phyloP scores from a whole-genome alignment of 2,329 filamentous ascomycete genomes.

The Hysterium pulicare region DNA sequence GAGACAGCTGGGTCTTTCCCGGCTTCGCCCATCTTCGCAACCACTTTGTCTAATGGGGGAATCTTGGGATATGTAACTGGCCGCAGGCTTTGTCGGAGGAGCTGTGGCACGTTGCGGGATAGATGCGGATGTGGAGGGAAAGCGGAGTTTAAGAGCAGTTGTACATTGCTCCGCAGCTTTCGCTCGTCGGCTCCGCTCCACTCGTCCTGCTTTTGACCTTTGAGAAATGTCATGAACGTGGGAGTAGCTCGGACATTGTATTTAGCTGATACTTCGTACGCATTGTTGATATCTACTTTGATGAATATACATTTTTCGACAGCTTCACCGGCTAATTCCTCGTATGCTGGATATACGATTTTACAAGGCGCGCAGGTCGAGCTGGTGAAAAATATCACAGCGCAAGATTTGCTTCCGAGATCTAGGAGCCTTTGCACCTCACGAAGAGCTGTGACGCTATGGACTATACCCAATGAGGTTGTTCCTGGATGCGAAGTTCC shows the following conservation, averaged over 20 bases:
- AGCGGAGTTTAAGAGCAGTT: slow-evolving; percentile 70
- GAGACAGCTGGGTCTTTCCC: slow-evolving; percentile 60
- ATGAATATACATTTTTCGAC: slow-evolving; percentile 68
- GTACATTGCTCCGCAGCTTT: slow-evolving; percentile 67
- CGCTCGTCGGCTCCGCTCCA: slow-evolving; percentile 76
- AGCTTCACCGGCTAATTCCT: slow-evolving; percentile 72
- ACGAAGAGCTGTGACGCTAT: slow-evolving; percentile 56
- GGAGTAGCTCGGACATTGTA: slow-evolving; percentile 75
- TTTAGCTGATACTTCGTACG: slow-evolving; percentile 60
- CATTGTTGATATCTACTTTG: slow-evolving; percentile 74
- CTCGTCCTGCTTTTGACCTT: slow-evolving; percentile 69
- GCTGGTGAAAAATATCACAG: slow-evolving; percentile 89
- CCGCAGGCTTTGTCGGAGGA: slow-evolving; percentile 61
- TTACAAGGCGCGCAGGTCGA: slow-evolving; percentile 84
- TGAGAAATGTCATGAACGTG: slow-evolving; percentile 82
- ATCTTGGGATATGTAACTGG: slow-evolving; percentile 75
- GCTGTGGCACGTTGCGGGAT: slow-evolving; percentile 64
- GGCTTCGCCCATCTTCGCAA: slow-evolving; percentile 68
- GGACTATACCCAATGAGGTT: slow-evolving; percentile 50
- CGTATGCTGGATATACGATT: slow-evolving; percentile 74
- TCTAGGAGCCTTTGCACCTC: slow-evolving; percentile 61
- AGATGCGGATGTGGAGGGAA: slow-evolving; percentile 74
- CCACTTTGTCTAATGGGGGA: slow-evolving; percentile 78
- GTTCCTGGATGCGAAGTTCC: background rate
- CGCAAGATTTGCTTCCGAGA: slow-evolving; percentile 63